Conservation (phyloP, 345 rosid species). For the Iberis pinnata region DNA sequence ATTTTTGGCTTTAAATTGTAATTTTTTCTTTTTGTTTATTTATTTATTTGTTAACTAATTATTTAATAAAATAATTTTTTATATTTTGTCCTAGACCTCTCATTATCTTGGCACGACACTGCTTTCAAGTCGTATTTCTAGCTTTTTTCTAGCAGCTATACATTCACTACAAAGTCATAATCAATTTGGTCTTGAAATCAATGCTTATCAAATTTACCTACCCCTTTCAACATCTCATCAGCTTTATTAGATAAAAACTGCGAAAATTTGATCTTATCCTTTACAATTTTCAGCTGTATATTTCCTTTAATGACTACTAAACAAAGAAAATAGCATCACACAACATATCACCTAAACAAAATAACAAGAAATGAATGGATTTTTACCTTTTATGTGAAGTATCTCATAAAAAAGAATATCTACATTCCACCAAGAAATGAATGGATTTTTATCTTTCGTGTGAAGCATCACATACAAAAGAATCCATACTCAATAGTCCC, state of each 20-base stretch:
- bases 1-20: too few relatives aligned
- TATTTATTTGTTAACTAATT: too few relatives aligned
- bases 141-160: neutral
- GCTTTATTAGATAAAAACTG: neutral
- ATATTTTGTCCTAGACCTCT: too few relatives aligned
- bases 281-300: neutral
- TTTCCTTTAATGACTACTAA: neutral
- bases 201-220: neutral
- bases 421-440: slow-evolving; percentile 72
- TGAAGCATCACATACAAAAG: slow-evolving; percentile 82
- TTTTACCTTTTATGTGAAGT: slow-evolving; percentile 73
- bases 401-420: slow-evolving; percentile 78
- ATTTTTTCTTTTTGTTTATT: too few relatives aligned
- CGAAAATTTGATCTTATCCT: neutral
- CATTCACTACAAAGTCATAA: neutral
- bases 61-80: too few relatives aligned
- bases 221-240: neutral
- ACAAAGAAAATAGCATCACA: neutral
- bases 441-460: slow-evolving; percentile 52
- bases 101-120: too few relatives aligned
- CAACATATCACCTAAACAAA: neutral
- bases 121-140: neutral
- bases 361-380: neutral
- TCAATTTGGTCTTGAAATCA: neutral
- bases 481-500: slow-evolving; percentile 88